These are phyloP conservation scores for Tetrapisispora nanseiensis DNA, from an alignment of 805 yeast genomes.

Conservation along the genomic window DNA sequence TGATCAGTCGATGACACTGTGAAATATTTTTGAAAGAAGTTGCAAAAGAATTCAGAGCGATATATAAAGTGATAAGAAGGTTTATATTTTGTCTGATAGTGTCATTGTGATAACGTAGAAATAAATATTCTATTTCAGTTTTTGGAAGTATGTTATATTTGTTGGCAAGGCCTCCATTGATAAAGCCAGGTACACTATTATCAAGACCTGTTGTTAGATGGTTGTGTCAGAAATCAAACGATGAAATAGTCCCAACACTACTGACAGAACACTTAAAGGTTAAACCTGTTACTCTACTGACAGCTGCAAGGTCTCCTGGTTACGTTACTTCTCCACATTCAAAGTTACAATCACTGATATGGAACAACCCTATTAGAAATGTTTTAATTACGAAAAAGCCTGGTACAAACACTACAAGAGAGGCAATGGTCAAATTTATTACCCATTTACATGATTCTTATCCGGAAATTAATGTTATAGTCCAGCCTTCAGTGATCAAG, in stretches of 20 bases:
- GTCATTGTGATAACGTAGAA: too few species aligned
- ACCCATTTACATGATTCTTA: constrained; percentile 49
- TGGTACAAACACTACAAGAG: constrained; percentile 52
- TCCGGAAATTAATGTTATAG: constrained; percentile 69
- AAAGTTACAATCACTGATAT: constrained; percentile 50
- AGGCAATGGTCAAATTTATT: constrained; percentile 59
- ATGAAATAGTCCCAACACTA: not conserved
- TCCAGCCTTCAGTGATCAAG: constrained; percentile 61
- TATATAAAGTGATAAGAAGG: too few species aligned
- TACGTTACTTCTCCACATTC: constrained; percentile 47
- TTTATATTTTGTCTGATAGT: too few species aligned
- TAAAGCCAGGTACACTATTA: not conserved
- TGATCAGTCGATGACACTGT: too few species aligned
- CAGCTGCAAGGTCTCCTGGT: constrained; percentile 36
- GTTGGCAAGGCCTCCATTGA: not conserved
- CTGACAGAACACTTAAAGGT: constrained; percentile 7
- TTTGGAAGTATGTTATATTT: not conserved
- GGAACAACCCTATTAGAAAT: constrained; percentile 69
- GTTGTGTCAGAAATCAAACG: constrained; percentile 3
- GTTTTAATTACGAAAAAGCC: constrained; percentile 81
- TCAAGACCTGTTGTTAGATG: not conserved
- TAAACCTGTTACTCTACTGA: constrained; percentile 24
- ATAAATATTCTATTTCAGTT: not conserved
- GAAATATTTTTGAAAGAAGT: too few species aligned
- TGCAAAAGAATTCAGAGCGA: too few species aligned